A percentile compares a stretch with the other conserved stretches of the same genome.
Conservation (phyloP, 192 early-diverging fungal genomes). For the Umbelopsis sp. region DNA sequence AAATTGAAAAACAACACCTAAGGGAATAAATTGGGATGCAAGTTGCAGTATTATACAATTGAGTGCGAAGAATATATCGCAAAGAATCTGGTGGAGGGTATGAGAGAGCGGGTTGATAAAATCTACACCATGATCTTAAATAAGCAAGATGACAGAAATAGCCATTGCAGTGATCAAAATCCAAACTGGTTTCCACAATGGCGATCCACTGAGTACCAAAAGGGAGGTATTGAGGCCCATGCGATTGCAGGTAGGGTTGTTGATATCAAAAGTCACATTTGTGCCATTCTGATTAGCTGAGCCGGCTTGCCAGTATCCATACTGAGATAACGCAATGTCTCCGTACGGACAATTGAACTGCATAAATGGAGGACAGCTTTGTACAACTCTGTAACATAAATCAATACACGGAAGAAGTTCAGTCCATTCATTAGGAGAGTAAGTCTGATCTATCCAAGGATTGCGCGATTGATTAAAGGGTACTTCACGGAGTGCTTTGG, state of each 20-base stretch:
- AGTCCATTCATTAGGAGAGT: constrained; percentile 39
- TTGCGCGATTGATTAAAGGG: constrained; percentile 36
- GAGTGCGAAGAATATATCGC: not conserved
- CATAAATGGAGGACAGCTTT: constrained; percentile 59
- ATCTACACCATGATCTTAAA: not conserved
- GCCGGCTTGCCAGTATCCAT: constrained; percentile 37
- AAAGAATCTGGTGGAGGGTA: not conserved
- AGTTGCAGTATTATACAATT: constrained; percentile 9
- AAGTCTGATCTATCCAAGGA: constrained; percentile 35
- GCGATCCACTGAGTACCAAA: constrained; percentile 20
- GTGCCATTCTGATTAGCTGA: constrained; percentile 11
- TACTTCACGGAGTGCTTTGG: constrained; percentile 28
- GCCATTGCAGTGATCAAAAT: not conserved
- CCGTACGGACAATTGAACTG: constrained; percentile 54
- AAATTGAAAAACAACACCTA: not conserved
- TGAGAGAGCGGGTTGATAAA: not conserved
- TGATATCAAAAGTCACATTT: constrained; percentile 3
- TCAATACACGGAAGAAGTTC: constrained; percentile 62
- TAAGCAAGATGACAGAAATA: not conserved
- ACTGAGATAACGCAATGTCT: constrained; percentile 38
- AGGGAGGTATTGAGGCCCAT: constrained; percentile 27
- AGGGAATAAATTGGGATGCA: too few relatives aligned
- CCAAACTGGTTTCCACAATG: not conserved
- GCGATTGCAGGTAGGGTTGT: constrained; percentile 38
- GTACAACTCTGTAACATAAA: constrained; percentile 58